Conservation (phyloP, 2,329 filamentous ascomycete genomes). For the Ophiosphaerella korrae region DNA sequence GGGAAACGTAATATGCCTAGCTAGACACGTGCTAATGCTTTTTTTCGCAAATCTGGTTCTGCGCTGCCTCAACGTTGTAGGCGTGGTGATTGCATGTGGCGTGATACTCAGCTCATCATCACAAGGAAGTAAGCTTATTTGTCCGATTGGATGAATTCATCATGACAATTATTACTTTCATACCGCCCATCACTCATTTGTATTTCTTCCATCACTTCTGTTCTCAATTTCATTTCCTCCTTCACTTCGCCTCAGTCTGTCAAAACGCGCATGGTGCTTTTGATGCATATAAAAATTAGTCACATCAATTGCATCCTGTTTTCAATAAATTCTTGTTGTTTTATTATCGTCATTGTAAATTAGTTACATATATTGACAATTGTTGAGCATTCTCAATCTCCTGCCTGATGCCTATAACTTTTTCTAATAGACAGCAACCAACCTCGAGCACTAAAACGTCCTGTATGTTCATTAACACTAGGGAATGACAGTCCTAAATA, state of each 20-base stretch:
- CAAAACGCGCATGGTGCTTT: not conserved
- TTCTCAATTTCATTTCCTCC: not conserved
- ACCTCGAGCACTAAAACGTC: constrained; percentile 18
- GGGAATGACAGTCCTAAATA: constrained; percentile 9
- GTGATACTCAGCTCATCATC: constrained; percentile 1
- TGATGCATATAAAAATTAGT: too few species aligned
- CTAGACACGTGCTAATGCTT: too few species aligned
- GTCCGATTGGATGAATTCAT: not conserved
- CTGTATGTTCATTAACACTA: not conserved
- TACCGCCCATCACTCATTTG: not conserved
- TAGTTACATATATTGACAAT: not conserved
- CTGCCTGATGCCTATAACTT: constrained; percentile 5
- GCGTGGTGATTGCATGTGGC: not conserved
- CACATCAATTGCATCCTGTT: too few species aligned
- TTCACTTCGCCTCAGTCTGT: not conserved
- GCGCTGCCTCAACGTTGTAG: not conserved
- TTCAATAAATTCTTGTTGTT: not conserved
- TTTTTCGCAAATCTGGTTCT: not conserved
- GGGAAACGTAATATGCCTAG: too few species aligned
- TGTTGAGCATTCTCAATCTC: not conserved
- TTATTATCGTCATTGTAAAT: constrained; percentile 10
- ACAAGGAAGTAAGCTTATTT: constrained; percentile 1
- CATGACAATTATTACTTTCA: not conserved
- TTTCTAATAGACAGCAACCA: constrained; percentile 11
- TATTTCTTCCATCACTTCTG: too few species aligned